Conservation (phyloP, 768 basidiomycete species). For the Fistulinella prunicolor region DNA sequence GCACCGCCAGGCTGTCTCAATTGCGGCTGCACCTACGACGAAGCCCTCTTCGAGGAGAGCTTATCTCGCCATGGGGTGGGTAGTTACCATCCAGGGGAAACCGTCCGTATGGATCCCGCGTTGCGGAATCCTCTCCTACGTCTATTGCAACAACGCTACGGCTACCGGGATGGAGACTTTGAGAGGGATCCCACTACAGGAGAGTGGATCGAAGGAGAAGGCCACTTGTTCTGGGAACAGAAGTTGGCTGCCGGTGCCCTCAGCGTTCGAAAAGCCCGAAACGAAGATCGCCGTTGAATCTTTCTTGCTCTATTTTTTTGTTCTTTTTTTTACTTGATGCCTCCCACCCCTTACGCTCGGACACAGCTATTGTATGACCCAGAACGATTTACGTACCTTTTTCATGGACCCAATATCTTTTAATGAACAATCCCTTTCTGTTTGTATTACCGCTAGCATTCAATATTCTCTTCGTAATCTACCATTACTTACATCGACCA, state of each 20-base stretch:
- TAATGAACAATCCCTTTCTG: slow-evolving; percentile 14
- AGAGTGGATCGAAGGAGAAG: slow-evolving; percentile 68
- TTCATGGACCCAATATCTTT: slow-evolving; percentile 18
- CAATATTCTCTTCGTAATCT: slow-evolving; percentile 24
- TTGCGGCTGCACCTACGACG: slow-evolving; percentile 81
- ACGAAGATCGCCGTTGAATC: slow-evolving; percentile 38
- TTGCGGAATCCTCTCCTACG: slow-evolving; percentile 76
- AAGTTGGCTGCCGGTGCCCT: slow-evolving; percentile 42
- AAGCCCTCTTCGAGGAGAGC: slow-evolving; percentile 86
- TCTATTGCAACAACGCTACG: slow-evolving; percentile 68
- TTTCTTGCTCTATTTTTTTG: neutral
- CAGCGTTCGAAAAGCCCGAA: slow-evolving; percentile 34
- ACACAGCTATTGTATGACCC: slow-evolving; percentile 9
- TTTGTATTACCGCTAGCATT: slow-evolving; percentile 22
- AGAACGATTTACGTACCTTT: slow-evolving; percentile 26
- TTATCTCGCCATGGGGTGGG: slow-evolving; percentile 76
- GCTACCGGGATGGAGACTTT: slow-evolving; percentile 83
- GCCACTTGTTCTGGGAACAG: slow-evolving; percentile 60
- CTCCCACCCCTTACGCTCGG: slow-evolving; percentile 10
- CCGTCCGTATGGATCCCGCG: slow-evolving; percentile 85
- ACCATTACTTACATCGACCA: slow-evolving; percentile 18
- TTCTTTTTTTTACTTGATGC: neutral
- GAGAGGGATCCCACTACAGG: slow-evolving; percentile 65
- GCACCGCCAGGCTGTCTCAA: slow-evolving; percentile 77
- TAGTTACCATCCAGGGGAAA: slow-evolving; percentile 80